Base-by-base conservation (phyloP, 2,329 filamentous ascomycete species). In the Hymenoscyphus infarciens region DNA sequence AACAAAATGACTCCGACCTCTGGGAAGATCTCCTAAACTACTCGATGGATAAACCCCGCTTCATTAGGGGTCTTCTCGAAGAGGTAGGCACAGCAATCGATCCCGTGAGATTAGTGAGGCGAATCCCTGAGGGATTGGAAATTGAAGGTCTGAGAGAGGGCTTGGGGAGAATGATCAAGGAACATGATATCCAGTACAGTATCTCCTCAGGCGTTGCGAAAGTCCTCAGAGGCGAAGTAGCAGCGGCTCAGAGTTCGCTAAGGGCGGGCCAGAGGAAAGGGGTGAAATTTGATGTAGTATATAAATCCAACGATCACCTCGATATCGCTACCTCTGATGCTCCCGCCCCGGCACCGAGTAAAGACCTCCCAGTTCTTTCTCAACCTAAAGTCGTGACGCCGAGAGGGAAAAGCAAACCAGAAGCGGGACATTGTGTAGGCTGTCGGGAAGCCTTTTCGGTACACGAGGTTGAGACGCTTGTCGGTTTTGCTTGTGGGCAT, bases 1-100 rank as follows among this genome's bases (percentile, higher is more conserved):
- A 93, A 65, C 92, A 98, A 73, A 88, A 95, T 66, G 93, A 97
- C 70, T 87, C 88, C 0, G 93, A 97, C 69, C 82, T 99, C 0
- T 99, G 95, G 95, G 90, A 97, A 67, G 93, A 98, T 72, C 82
- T 99, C 7, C 84, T 99, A 5, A 87, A 94, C 69, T 98, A 98
- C 75, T 94, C 90, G 64, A 98, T 99, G 95, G 92, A 97, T 77
- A 97, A 97, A 73, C 95, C 95, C 0, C 86, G 86, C 49, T 99
- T 99, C 77, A 98, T 99, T 68, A 88, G 91, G 13, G 93, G 91
- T 0, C 80, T 99, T 3, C 84, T 99, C 0, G 92, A 97, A 71
- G 92, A 98, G 77, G 94, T 97, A 1, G 95, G 95, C 39, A 98
- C 93, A 0, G 87, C 92, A 1, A 95, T 99, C 71, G 88, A 98